Percentiles rank a stretch among this genome's conserved stretches.
These are phyloP conservation scores for Pichia nakasei DNA, from an alignment of 805 yeast species.

Conservation along the genomic window DNA sequence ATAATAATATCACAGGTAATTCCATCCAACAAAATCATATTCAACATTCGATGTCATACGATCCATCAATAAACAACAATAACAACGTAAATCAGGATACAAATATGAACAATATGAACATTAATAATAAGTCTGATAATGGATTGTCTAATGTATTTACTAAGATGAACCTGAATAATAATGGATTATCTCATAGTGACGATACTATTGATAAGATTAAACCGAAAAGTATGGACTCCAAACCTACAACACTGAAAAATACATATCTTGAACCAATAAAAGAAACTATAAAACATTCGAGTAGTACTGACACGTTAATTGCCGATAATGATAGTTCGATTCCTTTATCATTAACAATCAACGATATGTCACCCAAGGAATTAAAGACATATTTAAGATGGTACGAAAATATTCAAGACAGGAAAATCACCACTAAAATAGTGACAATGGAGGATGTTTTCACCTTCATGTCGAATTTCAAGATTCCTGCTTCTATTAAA, in stretches of 20 bases:
- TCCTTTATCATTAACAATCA: conserved; percentile 56
- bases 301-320: conserved; percentile 22
- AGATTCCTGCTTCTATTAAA: conserved; percentile 43
- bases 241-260: background rate
- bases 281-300: conserved; percentile 11
- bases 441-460: conserved; percentile 73
- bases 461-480: conserved; percentile 69
- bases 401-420: conserved; percentile 77
- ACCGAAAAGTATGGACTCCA: background rate
- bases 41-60: background rate
- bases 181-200: conserved; percentile 10
- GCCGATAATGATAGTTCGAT: conserved; percentile 32
- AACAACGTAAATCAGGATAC: background rate
- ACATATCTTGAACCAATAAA: background rate
- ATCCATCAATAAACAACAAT: background rate
- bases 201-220: conserved; percentile 4
- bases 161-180: background rate
- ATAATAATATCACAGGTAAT: background rate
- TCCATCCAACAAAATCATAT: background rate
- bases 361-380: conserved; percentile 69
- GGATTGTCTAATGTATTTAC: conserved; percentile 1
- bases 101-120: background rate
- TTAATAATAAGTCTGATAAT: background rate
- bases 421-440: conserved; percentile 51
- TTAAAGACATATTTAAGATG: conserved; percentile 81